A percentile compares a stretch with the other conserved stretches of the same genome.
Conservation (phyloP, 306 rosid species). For the Coriaria nepalensis region DNA sequence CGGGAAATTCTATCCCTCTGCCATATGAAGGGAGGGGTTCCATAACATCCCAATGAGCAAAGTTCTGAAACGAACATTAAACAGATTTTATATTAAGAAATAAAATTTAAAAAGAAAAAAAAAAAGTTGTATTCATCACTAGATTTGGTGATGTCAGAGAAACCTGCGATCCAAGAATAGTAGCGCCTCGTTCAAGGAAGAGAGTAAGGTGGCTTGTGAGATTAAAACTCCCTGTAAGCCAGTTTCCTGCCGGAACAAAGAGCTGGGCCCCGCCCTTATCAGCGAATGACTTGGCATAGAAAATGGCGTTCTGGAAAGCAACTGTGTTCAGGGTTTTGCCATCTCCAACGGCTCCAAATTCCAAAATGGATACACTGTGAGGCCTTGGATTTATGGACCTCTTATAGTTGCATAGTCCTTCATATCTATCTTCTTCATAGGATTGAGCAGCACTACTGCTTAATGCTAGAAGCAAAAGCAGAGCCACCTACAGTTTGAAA, state of each 20-base stretch:
- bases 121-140: too few relatives aligned
- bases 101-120: too few relatives aligned
- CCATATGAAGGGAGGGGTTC: constrained; percentile 41
- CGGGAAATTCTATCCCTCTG: constrained; percentile 24
- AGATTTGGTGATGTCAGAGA: too few relatives aligned
- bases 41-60: constrained; percentile 20
- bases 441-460: too few relatives aligned
- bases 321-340: constrained; percentile 54
- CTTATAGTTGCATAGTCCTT: too few relatives aligned
- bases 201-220: constrained; percentile 67
- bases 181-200: constrained; percentile 48
- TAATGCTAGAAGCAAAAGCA: too few relatives aligned
- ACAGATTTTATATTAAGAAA: neutral
- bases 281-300: constrained; percentile 55
- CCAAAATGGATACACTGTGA: constrained; percentile 54
- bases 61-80: constrained; percentile 16
- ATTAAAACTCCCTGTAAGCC: constrained; percentile 60
- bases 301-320: constrained; percentile 57
- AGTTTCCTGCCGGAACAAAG: constrained; percentile 46
- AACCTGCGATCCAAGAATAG: constrained; percentile 54
- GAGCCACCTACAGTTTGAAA: too few relatives aligned
- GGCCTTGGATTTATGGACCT: constrained; percentile 18
- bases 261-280: constrained; percentile 72
- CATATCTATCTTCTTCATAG: too few relatives aligned
- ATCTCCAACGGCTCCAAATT: constrained; percentile 68